These are phyloP conservation scores for Bipolaris sorokiniana DNA, from an alignment of 2,329 filamentous ascomycete genomes.

Conservation along the genomic window DNA sequence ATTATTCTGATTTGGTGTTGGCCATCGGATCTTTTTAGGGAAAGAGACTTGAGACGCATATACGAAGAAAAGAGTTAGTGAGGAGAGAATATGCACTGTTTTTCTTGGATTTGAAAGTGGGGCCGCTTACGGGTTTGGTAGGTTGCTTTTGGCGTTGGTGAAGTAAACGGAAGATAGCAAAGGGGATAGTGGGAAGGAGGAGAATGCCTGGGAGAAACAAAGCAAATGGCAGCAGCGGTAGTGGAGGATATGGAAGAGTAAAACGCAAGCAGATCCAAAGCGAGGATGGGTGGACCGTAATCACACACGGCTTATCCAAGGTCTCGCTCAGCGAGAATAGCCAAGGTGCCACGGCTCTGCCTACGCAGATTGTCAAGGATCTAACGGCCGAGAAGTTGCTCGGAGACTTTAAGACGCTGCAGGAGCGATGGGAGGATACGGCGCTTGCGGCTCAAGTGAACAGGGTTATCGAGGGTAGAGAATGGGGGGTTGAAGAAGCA, in stretches of 20 bases:
- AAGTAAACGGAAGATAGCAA: too few relatives aligned
- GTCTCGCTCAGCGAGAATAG: constrained; percentile 11
- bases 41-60: too few relatives aligned
- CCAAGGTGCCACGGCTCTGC: constrained; percentile 7
- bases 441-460: constrained; percentile 30
- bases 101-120: too few relatives aligned
- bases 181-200: background rate
- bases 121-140: background rate
- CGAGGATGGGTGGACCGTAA: constrained; percentile 47
- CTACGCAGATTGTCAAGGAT: constrained; percentile 24
- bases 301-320: constrained; percentile 37
- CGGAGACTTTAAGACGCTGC: constrained; percentile 29
- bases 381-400: constrained; percentile 35
- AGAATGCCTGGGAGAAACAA: background rate
- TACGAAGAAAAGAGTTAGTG: background rate
- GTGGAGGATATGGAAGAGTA: constrained; percentile 34
- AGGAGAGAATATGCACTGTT: background rate
- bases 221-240: background rate
- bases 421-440: constrained; percentile 33
- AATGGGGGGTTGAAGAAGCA: constrained; percentile 25
- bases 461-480: constrained; percentile 8
- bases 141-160: background rate
- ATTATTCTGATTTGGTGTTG: too few relatives aligned
- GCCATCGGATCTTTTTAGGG: too few relatives aligned
- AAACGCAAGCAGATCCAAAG: constrained; percentile 40